These are phyloP conservation scores for Silene uniflora DNA, from an alignment of 148 eudicot genomes.

Conservation along the genomic window DNA sequence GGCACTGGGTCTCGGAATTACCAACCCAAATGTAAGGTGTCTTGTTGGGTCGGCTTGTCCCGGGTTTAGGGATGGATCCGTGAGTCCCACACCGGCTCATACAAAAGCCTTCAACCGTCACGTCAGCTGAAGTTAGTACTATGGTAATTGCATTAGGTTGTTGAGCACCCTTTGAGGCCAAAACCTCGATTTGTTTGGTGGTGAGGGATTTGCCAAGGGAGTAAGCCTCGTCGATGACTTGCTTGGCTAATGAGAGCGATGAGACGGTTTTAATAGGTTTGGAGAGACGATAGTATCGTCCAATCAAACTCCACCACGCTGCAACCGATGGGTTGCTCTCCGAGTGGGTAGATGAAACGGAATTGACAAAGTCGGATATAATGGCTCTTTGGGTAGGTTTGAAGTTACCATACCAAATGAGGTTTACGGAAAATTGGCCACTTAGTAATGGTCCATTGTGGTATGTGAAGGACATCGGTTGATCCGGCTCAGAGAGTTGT, in stretches of 20 bases:
- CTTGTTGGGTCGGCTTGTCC: background rate
- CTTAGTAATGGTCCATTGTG: constrained; percentile 32
- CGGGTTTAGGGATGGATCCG: constrained; percentile 15
- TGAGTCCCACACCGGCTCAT: constrained; percentile 44
- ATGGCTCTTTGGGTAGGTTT: constrained; percentile 31
- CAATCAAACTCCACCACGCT: constrained; percentile 50
- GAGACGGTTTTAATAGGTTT: constrained; percentile 27
- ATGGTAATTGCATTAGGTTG: constrained; percentile 41
- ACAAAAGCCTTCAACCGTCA: constrained; percentile 45
- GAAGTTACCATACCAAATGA: constrained; percentile 47
- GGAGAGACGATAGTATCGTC: constrained; percentile 28
- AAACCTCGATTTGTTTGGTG: constrained; percentile 25
- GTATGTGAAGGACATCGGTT: constrained; percentile 24
- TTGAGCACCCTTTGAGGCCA: constrained; percentile 38
- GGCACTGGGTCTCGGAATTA: constrained; percentile 44
- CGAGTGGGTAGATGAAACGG: constrained; percentile 13
- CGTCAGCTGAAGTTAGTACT: constrained; percentile 52
- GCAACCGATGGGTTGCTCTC: constrained; percentile 42
- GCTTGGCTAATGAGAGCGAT: constrained; percentile 23
- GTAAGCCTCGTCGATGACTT: constrained; percentile 25
- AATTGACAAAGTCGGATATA: constrained; percentile 35
- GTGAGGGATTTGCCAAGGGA: constrained; percentile 46
- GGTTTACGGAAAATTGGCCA: constrained; percentile 34
- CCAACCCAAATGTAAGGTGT: constrained; percentile 58
- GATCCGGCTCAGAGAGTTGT: constrained; percentile 13